phyloP scores from a whole-genome alignment of 495 filamentous ascomycete genomes.

The Glonium stellatum region DNA sequence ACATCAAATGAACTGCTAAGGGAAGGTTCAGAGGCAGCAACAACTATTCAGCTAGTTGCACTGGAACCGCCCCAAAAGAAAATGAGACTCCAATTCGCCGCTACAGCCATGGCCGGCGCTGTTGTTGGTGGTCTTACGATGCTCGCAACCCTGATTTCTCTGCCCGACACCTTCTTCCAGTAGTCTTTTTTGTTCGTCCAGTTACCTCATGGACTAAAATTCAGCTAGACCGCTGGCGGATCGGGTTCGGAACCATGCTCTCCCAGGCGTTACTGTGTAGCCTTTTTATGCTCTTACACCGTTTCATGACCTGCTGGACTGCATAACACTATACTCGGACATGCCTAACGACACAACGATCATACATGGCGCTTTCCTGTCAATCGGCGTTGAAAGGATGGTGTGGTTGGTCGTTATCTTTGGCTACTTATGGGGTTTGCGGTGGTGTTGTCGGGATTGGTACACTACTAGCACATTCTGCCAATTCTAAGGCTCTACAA shows the following conservation, averaged over 20 bases:
- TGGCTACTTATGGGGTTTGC: neutral
- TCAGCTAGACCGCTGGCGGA: neutral
- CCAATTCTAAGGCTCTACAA: neutral
- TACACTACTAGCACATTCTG: neutral
- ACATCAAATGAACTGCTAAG: neutral
- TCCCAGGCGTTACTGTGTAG: neutral
- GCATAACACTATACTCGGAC: neutral
- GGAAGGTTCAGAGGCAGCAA: neutral
- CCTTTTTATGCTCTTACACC: neutral
- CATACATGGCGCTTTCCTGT: neutral
- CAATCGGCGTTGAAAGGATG: neutral
- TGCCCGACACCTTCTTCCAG: constrained; percentile 15
- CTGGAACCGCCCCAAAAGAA: neutral
- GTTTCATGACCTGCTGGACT: neutral
- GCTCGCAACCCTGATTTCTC: neutral
- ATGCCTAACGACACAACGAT: neutral
- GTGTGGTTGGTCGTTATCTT: neutral
- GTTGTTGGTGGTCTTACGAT: constrained; percentile 4
- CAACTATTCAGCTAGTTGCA: neutral
- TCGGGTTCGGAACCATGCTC: neutral
- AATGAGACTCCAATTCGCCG: neutral
- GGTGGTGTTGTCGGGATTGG: neutral
- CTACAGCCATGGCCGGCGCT: constrained; percentile 2
- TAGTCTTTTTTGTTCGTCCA: neutral
- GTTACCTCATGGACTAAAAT: neutral